Evolutionary conservation across 2,329 filamentous ascomycete genomes (phyloP), one percentile per base, ranked within the genome.

Genomic region (Tolypocladium endophyticum): DNA sequence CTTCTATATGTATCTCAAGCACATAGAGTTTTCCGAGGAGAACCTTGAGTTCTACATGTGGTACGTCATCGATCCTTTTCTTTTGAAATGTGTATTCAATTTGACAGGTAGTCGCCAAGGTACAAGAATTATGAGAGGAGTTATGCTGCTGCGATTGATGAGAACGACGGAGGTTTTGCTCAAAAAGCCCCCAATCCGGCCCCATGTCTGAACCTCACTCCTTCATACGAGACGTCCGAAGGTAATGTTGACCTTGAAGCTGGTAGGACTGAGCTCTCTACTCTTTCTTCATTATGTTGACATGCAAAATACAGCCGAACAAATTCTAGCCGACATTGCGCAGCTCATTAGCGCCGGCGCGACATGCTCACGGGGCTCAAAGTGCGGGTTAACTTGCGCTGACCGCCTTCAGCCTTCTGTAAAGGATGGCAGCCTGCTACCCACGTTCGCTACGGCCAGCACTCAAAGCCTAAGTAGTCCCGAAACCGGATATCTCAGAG

Each of bases 31-130:
- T 66, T 79, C 77, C 1, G 69, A 76, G 0, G 77, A 80, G 67
- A 80, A 80, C 63, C 72, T 80, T 11, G 77, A 80, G 66, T 80
- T 79, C 61, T 79, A 77, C 63, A 70, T 79, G 45, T 80, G 77
- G 77, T 79, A 67, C 33, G 71, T 63, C n/a, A 16, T 14, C 2
- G 14, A 2, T 5, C 12, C 45, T 18, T 2, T 9, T 28, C 1
- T 9, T 28, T 14, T 1, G 2, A 8, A 3, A 25, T 18, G 45
- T 18, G 7, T 1, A 0, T 28, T n/a, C 23, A 25, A 28, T 18
- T 25, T 47, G 23, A 47, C 20, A 18, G 4, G 2, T 6, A 6
- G 2, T 28, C 1, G 4, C 9, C 23, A 58, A 78, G 76, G 76
- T 78, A 72, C 69, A 76, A 74, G 61, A 76, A 76, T 64, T 79